A percentile compares a stretch with the other conserved stretches of the same genome.
phyloP scores from a whole-genome alignment of 345 rosid species.

The Acer saccharum region DNA sequence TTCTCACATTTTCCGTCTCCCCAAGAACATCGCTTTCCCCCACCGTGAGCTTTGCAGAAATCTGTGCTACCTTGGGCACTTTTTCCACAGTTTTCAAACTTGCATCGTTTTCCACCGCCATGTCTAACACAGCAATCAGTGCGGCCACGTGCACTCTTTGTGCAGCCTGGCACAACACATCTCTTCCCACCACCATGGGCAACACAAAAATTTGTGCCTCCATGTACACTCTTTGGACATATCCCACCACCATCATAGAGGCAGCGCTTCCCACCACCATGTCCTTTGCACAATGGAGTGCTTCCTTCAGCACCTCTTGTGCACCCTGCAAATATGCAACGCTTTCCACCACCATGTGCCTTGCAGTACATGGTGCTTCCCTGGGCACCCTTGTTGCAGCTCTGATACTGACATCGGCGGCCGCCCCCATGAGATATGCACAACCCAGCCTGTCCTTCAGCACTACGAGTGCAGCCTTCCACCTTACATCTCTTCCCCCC shows the following conservation, averaged over 20 bases:
- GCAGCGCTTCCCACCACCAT: constrained; percentile 97
- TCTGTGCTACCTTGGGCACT: constrained; percentile 99
- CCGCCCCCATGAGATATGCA: constrained; percentile 99
- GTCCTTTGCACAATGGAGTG: constrained; percentile 93
- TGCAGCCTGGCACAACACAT: constrained; percentile 81
- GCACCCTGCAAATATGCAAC: constrained; percentile 91
- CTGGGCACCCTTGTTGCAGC: constrained; percentile 85
- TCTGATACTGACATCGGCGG: constrained; percentile 66
- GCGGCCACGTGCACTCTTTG: constrained; percentile 94
- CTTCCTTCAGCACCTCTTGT: constrained; percentile 96
- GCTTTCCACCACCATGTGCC: constrained; percentile 97
- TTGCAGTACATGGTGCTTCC: constrained; percentile 94
- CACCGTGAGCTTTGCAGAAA: constrained; percentile 96
- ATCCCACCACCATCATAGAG: constrained; percentile 90
- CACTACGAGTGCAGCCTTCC: constrained; percentile 82
- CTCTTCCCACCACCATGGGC: constrained; percentile 98
- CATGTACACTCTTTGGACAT: constrained; percentile 95
- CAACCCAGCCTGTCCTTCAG: constrained; percentile 93
- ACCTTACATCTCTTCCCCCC: constrained; percentile 93
- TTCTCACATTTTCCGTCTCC: constrained; percentile 83
- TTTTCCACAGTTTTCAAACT: constrained; percentile 66
- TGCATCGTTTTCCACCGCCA: constrained; percentile 93
- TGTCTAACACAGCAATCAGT: constrained; percentile 94
- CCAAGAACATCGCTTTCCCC: constrained; percentile 89
- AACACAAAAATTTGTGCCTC: constrained; percentile 91